Evolutionary conservation across 2,329 filamentous ascomycete species (phyloP).

Genomic region (Beauveria rudraprayagi): DNA sequence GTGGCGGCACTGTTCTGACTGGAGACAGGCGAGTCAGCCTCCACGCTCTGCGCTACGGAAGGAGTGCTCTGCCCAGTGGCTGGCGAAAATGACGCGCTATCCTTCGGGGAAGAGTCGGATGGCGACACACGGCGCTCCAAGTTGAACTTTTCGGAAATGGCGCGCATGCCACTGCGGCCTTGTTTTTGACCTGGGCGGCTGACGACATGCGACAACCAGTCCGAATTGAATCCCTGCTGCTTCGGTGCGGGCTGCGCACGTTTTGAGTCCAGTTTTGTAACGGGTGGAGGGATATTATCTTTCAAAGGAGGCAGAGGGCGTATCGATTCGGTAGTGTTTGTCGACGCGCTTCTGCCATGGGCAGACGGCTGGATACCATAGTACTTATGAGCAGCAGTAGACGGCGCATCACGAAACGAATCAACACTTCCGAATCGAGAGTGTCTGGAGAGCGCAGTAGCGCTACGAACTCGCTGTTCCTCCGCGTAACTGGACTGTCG

Average conservation of each 20-base stretch:
- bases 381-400: slow-evolving; percentile 64
- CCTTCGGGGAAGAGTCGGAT: slow-evolving; percentile 40
- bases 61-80: slow-evolving; percentile 69
- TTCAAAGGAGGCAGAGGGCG: slow-evolving; percentile 45
- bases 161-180: slow-evolving; percentile 63
- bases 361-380: slow-evolving; percentile 45
- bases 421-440: slow-evolving; percentile 74
- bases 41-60: slow-evolving; percentile 61
- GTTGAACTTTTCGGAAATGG: slow-evolving; percentile 70
- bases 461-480: slow-evolving; percentile 60
- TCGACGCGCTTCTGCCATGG: slow-evolving; percentile 54
- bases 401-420: slow-evolving; percentile 57
- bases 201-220: slow-evolving; percentile 46
- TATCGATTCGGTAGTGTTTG: slow-evolving; percentile 46
- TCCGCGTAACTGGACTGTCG: slow-evolving; percentile 70
- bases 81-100: slow-evolving; percentile 53
- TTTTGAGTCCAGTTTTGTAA: slow-evolving; percentile 48
- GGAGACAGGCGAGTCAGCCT: slow-evolving; percentile 63
- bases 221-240: slow-evolving; percentile 38
- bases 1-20: slow-evolving; percentile 45
- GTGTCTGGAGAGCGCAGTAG: slow-evolving; percentile 59
- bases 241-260: slow-evolving; percentile 29
- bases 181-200: slow-evolving; percentile 43
- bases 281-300: slow-evolving; percentile 46
- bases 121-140: slow-evolving; percentile 34